phyloP scores from a whole-genome alignment of 306 rosid genomes.

The Vigna radiata region DNA sequence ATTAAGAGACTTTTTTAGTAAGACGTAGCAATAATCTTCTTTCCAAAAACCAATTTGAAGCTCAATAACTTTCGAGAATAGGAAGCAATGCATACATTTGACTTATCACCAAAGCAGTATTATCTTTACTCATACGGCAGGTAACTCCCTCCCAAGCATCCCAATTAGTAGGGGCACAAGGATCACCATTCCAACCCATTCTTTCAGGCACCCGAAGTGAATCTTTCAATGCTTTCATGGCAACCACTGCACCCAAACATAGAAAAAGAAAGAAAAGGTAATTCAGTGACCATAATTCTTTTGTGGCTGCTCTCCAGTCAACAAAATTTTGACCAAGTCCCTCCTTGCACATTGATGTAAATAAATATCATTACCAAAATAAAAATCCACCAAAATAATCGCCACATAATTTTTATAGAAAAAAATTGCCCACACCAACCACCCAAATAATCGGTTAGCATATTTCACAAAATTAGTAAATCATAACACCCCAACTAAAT shows the following conservation, averaged over 20 bases:
- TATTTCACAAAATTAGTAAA: constrained; percentile 21
- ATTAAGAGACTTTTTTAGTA: constrained; percentile 28
- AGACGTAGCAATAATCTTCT: constrained; percentile 29
- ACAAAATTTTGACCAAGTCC: constrained; percentile 24
- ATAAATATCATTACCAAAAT: background rate
- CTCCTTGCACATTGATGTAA: background rate
- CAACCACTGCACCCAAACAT: constrained; percentile 58
- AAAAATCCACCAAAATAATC: too few species aligned
- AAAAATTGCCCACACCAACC: background rate
- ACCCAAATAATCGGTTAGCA: constrained; percentile 32
- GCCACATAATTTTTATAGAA: background rate
- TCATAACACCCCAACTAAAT: constrained; percentile 4
- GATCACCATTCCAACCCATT: constrained; percentile 99
- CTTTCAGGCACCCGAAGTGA: constrained; percentile 86
- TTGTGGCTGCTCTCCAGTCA: constrained; percentile 7
- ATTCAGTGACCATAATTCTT: constrained; percentile 34
- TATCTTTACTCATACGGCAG: constrained; percentile 69
- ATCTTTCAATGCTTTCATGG: constrained; percentile 89
- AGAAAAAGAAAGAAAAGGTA: background rate
- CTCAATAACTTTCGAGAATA: constrained; percentile 33
- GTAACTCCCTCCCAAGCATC: constrained; percentile 99
- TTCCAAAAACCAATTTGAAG: constrained; percentile 30
- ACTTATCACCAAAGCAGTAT: constrained; percentile 69
- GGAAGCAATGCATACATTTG: constrained; percentile 70
- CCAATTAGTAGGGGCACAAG: constrained; percentile 96